Conservation (phyloP, 2,329 filamentous ascomycete genomes). For the Metarhizium album region DNA sequence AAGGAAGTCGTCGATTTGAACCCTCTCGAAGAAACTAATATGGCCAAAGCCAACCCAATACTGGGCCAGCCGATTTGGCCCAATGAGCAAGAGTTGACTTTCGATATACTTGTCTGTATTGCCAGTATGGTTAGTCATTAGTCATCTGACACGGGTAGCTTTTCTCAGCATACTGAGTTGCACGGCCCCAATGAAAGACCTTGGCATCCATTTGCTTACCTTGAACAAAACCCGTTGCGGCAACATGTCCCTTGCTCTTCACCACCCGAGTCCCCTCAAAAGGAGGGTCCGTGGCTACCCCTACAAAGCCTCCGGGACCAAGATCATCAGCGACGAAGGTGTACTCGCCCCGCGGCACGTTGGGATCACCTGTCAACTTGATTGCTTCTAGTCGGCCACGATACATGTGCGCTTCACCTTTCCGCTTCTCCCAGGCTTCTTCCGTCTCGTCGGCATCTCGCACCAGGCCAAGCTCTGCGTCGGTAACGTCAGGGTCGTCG, state of each 20-base stretch:
- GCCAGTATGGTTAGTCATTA: neutral
- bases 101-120: constrained; percentile 59
- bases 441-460: constrained; percentile 31
- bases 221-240: constrained; percentile 56
- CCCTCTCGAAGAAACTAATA: constrained; percentile 49
- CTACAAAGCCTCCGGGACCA: constrained; percentile 51
- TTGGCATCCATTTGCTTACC: constrained; percentile 41
- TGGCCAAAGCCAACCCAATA: constrained; percentile 61
- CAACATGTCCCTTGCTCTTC: constrained; percentile 66
- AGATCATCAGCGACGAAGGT: constrained; percentile 76
- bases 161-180: neutral
- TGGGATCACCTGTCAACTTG: constrained; percentile 85
- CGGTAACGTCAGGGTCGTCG: constrained; percentile 29
- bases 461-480: constrained; percentile 29
- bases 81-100: constrained; percentile 68
- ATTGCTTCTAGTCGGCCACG: constrained; percentile 67
- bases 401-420: constrained; percentile 39
- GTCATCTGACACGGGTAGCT: neutral
- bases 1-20: constrained; percentile 45
- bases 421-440: constrained; percentile 33
- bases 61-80: constrained; percentile 66
- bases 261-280: constrained; percentile 71
- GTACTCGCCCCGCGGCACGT: constrained; percentile 77
- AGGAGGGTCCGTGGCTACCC: constrained; percentile 51
- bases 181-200: no score